Evolutionary conservation across 495 filamentous ascomycete species (phyloP), one percentile per base, ranked within the genome.

Genomic region (Xylaria scruposa): DNA sequence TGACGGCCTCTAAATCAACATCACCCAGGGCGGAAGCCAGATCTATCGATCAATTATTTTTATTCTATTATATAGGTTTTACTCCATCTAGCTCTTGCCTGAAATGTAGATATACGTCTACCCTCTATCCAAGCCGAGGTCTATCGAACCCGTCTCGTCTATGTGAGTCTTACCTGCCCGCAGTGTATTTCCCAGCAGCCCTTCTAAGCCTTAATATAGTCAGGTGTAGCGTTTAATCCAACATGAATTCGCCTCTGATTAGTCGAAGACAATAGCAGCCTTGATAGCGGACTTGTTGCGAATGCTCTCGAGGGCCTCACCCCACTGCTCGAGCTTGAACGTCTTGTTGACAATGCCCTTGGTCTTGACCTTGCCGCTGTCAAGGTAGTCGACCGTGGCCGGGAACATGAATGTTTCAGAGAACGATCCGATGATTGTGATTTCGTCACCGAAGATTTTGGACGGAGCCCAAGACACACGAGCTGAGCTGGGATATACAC

Each of bases 361-460:
- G 21, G 85, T 85, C 80, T 89, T 91, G 67, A 91, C 86, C 82
- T 90, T 91, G 44, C 82, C 90, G 8, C 82, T 87, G 75, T 92
- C 90, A 46, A 91, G 85, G 80, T 92, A 92, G 80, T 90, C 87
- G 71, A 92, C 88, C 9, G 90, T 90, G 65, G 90, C 86, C 4
- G 90, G 90, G 85, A 91, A 93, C 85, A 91, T 92, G 83, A 91
- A 90, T 19, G 88, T 89, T 76, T 92, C 89, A 38, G 86, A 90
- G 84, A 92, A 92, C 47, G 86, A 90, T 36, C 90, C 90, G 49
- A 92, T 79, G 72, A 93, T 91, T 71, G 88, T 91, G 75, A 92
- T 91, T 76, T 92, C 90, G 70, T 83, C 78, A 71, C 79, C 80
- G 68, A 83, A 82, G 78, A 92, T 92, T 83, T 91, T 91, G 78